A percentile compares a stretch with the other conserved stretches of the same genome.
Evolutionary conservation across 768 basidiomycete species (phyloP).

Genomic region (Xerocomus brunneocitrinus): DNA sequence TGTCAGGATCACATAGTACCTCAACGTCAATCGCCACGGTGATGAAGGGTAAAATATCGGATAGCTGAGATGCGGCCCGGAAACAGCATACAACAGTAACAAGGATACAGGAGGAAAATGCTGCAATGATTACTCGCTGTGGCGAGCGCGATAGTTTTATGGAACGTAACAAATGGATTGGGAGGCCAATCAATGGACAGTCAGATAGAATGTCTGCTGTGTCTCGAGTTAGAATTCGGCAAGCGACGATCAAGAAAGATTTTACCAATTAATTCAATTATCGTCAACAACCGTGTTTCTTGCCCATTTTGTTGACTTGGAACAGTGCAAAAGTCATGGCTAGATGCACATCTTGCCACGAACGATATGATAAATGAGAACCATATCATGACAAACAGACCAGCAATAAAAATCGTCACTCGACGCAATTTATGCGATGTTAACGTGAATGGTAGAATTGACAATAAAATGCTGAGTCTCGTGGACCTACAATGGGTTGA

Average conservation of each 20-base stretch:
- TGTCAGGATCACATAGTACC: constrained; percentile 1
- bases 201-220: constrained; percentile 22
- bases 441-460: constrained; percentile 8
- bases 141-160: constrained; percentile 1
- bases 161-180: constrained; percentile 5
- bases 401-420: constrained; percentile 1
- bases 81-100: constrained; percentile 4
- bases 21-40: constrained; percentile 11
- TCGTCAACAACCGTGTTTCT: background rate
- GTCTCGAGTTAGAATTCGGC: background rate
- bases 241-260: background rate
- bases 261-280: constrained; percentile 16
- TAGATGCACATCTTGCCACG: background rate
- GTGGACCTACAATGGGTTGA: constrained; percentile 4
- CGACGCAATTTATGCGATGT: constrained; percentile 7
- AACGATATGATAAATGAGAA: constrained; percentile 3
- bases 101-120: constrained; percentile 8
- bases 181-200: constrained; percentile 7
- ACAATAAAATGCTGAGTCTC: constrained; percentile 14
- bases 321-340: background rate
- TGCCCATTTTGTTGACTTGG: background rate
- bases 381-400: constrained; percentile 14
- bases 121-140: constrained; percentile 5
- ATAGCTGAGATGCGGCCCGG: constrained; percentile 8
- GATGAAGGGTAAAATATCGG: background rate